phyloP scores from a whole-genome alignment of 306 rosid genomes.

The Citrullus amarus region DNA sequence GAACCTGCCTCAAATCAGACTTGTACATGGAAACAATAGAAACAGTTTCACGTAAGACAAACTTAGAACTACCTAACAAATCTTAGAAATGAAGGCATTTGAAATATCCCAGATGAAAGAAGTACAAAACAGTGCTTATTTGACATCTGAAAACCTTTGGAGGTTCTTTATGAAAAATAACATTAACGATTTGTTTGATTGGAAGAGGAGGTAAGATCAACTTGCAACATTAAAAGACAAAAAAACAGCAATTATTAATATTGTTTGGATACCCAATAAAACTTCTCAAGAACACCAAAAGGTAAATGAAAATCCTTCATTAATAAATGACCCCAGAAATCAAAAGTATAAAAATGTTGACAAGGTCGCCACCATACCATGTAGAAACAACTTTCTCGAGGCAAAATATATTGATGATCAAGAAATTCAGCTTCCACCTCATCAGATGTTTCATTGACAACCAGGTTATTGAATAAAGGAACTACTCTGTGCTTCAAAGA shows the following conservation, averaged over 20 bases:
- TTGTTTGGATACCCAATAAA: background rate
- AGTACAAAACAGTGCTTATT: background rate
- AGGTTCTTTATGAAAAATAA: background rate
- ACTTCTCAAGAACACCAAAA: background rate
- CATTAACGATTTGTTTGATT: background rate
- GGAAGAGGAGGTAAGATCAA: background rate
- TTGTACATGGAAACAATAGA: constrained; percentile 51
- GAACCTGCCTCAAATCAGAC: constrained; percentile 91
- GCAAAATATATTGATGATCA: constrained; percentile 40
- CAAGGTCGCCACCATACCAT: constrained; percentile 45
- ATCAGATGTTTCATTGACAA: constrained; percentile 47
- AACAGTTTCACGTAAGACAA: constrained; percentile 31
- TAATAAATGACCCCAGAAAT: background rate
- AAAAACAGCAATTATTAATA: background rate
- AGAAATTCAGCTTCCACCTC: constrained; percentile 68
- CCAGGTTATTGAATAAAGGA: constrained; percentile 55
- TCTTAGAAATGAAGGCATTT: background rate
- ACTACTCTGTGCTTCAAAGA: constrained; percentile 21
- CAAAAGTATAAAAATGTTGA: background rate
- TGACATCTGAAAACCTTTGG: background rate
- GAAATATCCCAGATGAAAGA: background rate
- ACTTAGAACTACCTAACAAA: constrained; percentile 5
- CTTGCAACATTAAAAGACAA: background rate
- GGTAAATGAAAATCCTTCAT: background rate
- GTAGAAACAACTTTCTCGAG: constrained; percentile 65